Base-by-base conservation (phyloP, 371 early-diverging fungal species). In the Blakeslea trispora region DNA sequence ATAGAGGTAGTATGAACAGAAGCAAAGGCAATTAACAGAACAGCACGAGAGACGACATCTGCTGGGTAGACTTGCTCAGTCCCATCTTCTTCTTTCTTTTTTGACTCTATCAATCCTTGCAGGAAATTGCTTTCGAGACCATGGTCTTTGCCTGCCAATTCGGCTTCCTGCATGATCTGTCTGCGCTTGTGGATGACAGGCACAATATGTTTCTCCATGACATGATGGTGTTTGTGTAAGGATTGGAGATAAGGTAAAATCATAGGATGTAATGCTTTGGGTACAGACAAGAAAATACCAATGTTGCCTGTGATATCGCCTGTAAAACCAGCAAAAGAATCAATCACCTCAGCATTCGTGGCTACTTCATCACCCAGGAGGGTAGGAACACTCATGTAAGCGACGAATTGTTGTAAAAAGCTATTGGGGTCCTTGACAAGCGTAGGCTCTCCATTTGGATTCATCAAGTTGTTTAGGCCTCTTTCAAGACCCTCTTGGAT, bases 261-360 rank as follows among this genome's bases (percentile, higher is more conserved):
- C 9, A 50, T 63, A 3, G 45, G 52, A 24, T 72, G 75, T 13
- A 70, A 43, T 14, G 19, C 49, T 6, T 55, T 53, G 11, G 75
- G 72, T 0, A 57, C 45, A 1, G 54, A 13, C 41, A 66, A 34
- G 34, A 70, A 70, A 1, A 61, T 28, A 11, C 49, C 50, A 8
- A 72, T 18, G 28, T 69, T 72, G 37, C 42, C 39, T 2, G 68
- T 70, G 3, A 75, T 55, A 61, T 75, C 73, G 1, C 51, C 54
- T 0, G 75, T 75, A 32, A 75, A 72, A 9, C 62, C 59, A 17
- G 72, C 68, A 60, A 75, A 72, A n/a, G 72, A 65, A 10, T 62
- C 23, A 40, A 75, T 67, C 1, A 75, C 70, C 7, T 49, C 41
- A 0, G 34, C 48, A 35, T 75, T 64, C 11, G 34, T 53, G 9